These are phyloP conservation scores for Eremochloa ophiuroides DNA, from an alignment of 176 grass and related monocot species.

Conservation along the genomic window DNA sequence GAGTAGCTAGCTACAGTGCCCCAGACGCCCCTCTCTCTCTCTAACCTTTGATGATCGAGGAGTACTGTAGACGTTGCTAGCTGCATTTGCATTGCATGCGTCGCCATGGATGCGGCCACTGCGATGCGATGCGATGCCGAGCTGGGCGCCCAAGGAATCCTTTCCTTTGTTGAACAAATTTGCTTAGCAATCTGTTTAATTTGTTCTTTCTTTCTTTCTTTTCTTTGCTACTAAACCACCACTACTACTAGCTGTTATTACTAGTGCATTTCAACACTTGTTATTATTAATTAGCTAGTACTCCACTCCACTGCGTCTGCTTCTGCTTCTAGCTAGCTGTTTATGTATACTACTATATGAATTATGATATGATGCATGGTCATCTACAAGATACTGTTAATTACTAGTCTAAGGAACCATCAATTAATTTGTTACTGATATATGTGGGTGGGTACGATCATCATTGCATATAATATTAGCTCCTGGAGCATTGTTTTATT, in stretches of 20 bases:
- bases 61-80: too few species aligned
- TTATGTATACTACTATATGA: neutral
- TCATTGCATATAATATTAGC: neutral
- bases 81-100: neutral
- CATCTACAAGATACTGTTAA: neutral
- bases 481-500: neutral
- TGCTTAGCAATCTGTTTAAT: neutral
- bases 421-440: neutral
- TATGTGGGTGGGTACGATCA: neutral
- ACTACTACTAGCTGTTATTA: constrained; percentile 5
- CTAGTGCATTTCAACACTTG: neutral
- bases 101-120: neutral
- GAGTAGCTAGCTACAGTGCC: neutral
- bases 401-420: neutral
- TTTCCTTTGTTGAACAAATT: neutral
- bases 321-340: neutral
- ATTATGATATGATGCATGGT: neutral
- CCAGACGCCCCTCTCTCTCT: neutral
- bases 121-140: neutral
- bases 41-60: neutral
- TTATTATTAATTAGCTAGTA: neutral
- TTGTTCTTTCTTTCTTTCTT: neutral
- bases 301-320: neutral
- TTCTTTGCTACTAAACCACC: neutral
- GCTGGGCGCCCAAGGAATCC: neutral